These are phyloP conservation scores for Cinchona pubescens DNA, from an alignment of 257 asterid species.

Conservation along the genomic window DNA sequence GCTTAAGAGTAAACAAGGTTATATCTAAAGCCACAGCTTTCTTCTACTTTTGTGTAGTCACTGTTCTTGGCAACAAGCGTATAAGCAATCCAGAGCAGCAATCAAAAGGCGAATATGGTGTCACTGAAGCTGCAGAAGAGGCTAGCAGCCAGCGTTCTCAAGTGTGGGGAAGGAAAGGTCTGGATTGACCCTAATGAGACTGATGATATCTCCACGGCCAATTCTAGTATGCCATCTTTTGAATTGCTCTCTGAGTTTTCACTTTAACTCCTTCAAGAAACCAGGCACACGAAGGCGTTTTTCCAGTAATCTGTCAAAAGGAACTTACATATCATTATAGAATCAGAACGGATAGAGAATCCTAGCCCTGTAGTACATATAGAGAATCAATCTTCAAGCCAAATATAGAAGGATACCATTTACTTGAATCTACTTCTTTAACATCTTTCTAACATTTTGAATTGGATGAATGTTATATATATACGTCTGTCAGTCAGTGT, in stretches of 20 bases:
- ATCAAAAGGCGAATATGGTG: conserved; percentile 37
- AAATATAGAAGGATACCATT: not conserved
- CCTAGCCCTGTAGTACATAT: not conserved
- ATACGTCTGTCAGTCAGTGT: not conserved
- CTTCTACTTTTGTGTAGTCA: not conserved
- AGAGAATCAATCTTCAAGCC: not conserved
- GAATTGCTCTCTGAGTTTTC: not conserved
- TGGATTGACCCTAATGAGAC: conserved; percentile 77
- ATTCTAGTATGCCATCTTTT: conserved; percentile 53
- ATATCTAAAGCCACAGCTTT: not conserved
- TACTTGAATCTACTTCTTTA: not conserved
- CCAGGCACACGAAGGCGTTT: not conserved
- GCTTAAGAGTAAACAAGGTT: no score
- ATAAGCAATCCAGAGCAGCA: not conserved
- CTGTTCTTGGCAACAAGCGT: not conserved
- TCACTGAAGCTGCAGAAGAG: conserved; percentile 77
- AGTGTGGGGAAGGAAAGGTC: conserved; percentile 78
- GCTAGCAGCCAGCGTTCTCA: conserved; percentile 72
- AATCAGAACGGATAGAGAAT: not conserved
- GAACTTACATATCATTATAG: not conserved
- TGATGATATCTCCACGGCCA: conserved; percentile 72
- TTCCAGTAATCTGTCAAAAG: not conserved
- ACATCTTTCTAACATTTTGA: not conserved
- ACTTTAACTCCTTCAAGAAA: not conserved
- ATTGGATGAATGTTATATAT: not conserved